Evolutionary conservation across 2,329 filamentous ascomycete species (phyloP), one percentile per base, ranked within the genome.

Genomic region (Pestalotiopsis fici): DNA sequence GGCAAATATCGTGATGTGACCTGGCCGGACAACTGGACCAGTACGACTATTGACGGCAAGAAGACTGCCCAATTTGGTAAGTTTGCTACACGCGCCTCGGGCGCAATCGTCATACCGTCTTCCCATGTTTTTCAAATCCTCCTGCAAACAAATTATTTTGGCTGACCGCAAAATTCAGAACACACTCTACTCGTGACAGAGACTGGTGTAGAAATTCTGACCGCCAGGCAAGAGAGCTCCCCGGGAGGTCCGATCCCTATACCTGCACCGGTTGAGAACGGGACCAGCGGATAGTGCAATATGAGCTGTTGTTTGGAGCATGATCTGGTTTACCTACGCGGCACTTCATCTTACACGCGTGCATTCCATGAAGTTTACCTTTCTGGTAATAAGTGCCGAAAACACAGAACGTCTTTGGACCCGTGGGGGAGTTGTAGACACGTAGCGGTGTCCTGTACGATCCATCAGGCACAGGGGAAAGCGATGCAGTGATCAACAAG

Each of bases 1-100:
- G 96, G 96, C 67, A 95, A 93, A 69, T 93, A 97, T 80, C 90
- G 90, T 70, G 96, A 99, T 77, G 92, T 96, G 78, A 98, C 94
- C 0, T 99, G 96, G 96, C 96, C 96, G 0, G 96, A 99, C 78
- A 94, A 98, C 83, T 99, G 96, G 96, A 99, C 96, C 1, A 97
- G 94, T 80, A 93, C 93, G 4, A 99, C 96, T 0, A 88, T 91
- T 66, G 96, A 99, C 78, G 96, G 96, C 63, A 93, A 92, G 80
- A 86, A 89, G 77, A 97, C 95, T 18, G 96, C 96, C 11, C 96
- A 99, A 78, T 99, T 99, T 76, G 92, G 91, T 94, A 83, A 79
- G 90, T 80, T 64, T 64, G 23, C 23, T 12, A 21, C n/a, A 23
- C 37, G n/a, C 9, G 60, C 3, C 12, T 27, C 27, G 59, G 6